Evolutionary conservation across 2,329 filamentous ascomycete species (phyloP), one percentile per base, ranked within the genome.

Genomic region (Ascosphaera apis): DNA sequence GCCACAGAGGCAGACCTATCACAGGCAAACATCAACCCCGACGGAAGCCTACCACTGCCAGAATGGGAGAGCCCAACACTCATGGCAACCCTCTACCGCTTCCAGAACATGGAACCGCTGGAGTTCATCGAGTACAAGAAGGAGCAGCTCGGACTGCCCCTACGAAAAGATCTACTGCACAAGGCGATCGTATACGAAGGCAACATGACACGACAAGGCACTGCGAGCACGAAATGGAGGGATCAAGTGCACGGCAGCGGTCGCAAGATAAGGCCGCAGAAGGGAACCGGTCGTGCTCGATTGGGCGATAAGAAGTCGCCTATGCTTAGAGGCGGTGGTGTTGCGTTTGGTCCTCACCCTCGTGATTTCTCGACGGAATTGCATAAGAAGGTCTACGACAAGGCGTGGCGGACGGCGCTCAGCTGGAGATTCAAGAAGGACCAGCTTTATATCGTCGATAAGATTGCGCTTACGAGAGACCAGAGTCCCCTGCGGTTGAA

Each of bases 341-440:
- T 91, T 47, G 64, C 73, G 0, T 81, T 83, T 49, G 88, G 88
- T n/a, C 88, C 88, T 18, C 75, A 84, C 47, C 84, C 84, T 17
- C 69, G 88, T 53, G 82, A 95, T 59, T 98, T 98, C 52, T 70
- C 71, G 40, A 91, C 84, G 15, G 67, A 68, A 12, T 64, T 98
- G 37, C 83, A 77, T 47, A 67, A 68, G 51, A 95, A 95, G 62
- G 71, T 92, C 34, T 98, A 98, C 61, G 84, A 95, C 57, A 66
- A 91, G 47, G 88, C 88, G 7, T 95, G 82, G 81, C 72, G 88
- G 51, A 95, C 79, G 31, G 88, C 88, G 8, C 66, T 98, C 44
- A 88, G 78, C 50, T 91, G 92, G 62, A 73, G 88, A 40, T 95
- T 88, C 58, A 67, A 76, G 44, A 72, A 74, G 44, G 88, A 84